Evolutionary conservation across 345 rosid genomes (phyloP), one percentile per base, ranked within the genome.

Genomic region (Rubroshorea leprosula): DNA sequence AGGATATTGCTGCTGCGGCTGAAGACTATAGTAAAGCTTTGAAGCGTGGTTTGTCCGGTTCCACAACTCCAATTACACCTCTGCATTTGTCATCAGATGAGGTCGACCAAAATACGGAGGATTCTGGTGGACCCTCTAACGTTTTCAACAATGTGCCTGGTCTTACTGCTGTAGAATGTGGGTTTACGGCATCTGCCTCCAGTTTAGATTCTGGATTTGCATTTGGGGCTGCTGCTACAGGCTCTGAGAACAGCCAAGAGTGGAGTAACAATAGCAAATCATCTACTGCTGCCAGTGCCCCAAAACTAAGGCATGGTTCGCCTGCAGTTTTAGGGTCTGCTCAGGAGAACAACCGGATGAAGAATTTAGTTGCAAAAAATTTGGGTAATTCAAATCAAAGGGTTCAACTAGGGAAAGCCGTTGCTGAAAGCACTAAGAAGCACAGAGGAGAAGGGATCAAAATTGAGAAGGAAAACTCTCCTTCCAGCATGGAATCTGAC

Each of bases 401-500:
- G 49, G 68, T 57, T 68, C 80, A 76, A 62, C 85, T 61, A 51
- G 76, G 80, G 63, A 88, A 77, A 72, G 77, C 47, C 68, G 60
- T 44, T 45, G 51, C 61, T 31, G 97, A 83, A 57, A 75, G 70
- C 55, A 74, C 82, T 74, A 86, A 83, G 79, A 89, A 86, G 78
- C 68, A 57, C 43, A 89, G 90, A 78, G 95, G 87, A 72, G 98
- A 80, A 62, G 78, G 68, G 87, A 74, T 82, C 88, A 81, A 80
- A 80, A 78, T 89, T 46, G 72, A 86, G 75, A 82, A 85, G 70
- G 81, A 79, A 69, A 85, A 84, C 77, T 86, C 86, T 81, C 89
- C 57, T 74, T 88, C 96, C 77, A 83, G 91, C 69, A 55, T 83
- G 77, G 90, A 75, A 71, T 91, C 96, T 64, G 90, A 93, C 77